phyloP scores from a whole-genome alignment of 1,284 basidiomycete species.

The Sanghuangporus baumii region DNA sequence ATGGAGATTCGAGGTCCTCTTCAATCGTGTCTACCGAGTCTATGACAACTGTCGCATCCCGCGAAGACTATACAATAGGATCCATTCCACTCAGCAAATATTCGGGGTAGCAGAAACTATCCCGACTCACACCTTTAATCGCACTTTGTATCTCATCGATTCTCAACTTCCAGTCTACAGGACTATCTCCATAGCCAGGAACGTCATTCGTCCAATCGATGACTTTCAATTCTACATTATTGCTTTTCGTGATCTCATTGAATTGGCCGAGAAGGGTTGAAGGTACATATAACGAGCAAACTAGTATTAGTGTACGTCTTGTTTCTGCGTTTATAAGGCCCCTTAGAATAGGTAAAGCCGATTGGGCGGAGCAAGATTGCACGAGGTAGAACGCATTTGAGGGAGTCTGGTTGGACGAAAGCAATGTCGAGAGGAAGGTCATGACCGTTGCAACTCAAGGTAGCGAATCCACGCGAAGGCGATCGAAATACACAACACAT shows the following conservation, averaged over 20 bases:
- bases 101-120: background rate
- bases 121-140: conserved; percentile 37
- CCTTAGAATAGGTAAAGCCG: conserved; percentile 53
- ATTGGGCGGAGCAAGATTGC: conserved; percentile 62
- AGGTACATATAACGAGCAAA: conserved; percentile 57
- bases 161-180: conserved; percentile 25
- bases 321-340: conserved; percentile 28
- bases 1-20: conserved; percentile 49
- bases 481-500: background rate
- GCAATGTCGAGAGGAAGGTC: conserved; percentile 29
- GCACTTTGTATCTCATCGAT: conserved; percentile 36
- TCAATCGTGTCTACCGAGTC: conserved; percentile 64
- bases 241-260: conserved; percentile 14
- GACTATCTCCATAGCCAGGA: conserved; percentile 45
- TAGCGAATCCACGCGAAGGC: background rate
- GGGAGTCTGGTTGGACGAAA: conserved; percentile 33
- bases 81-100: conserved; percentile 3
- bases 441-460: background rate
- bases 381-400: conserved; percentile 39
- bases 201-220: conserved; percentile 50
- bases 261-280: conserved; percentile 30
- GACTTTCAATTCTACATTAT: conserved; percentile 31
- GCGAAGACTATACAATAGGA: conserved; percentile 19
- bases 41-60: conserved; percentile 50
- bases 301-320: conserved; percentile 37